Conservation (phyloP, 306 rosid species). For the Mimosa bimucronata region DNA sequence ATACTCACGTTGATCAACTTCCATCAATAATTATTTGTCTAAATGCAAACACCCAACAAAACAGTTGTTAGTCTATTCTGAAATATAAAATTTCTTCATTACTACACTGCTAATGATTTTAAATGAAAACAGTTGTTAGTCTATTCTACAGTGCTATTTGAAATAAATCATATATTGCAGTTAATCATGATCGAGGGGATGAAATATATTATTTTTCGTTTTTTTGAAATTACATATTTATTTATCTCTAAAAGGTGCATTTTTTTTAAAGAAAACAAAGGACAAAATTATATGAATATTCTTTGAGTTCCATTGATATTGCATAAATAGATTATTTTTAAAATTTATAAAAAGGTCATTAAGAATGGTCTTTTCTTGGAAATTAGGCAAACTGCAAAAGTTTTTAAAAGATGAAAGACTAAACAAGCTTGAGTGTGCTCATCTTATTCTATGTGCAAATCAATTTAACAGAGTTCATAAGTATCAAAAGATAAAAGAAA, state of each 20-base stretch:
- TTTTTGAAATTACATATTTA: not conserved
- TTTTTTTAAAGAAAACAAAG: too few relatives aligned
- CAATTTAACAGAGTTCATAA: too few relatives aligned
- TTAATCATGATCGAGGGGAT: not conserved
- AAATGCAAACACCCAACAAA: not conserved
- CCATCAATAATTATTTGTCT: not conserved
- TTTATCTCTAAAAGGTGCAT: not conserved
- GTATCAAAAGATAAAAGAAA: too few relatives aligned
- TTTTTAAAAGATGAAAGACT: too few relatives aligned
- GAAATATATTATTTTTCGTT: not conserved
- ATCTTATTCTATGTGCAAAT: too few relatives aligned
- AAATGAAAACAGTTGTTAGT: too few relatives aligned
- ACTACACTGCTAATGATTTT: not conserved
- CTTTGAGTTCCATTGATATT: too few relatives aligned
- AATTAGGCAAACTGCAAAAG: too few relatives aligned
- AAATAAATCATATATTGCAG: not conserved
- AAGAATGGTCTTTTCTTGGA: too few relatives aligned
- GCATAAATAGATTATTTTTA: too few relatives aligned
- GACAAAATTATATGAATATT: not conserved
- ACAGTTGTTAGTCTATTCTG: slow-evolving; percentile 16
- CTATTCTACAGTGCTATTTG: not conserved
- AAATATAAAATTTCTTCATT: not conserved
- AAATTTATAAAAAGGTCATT: too few relatives aligned
- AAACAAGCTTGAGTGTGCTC: too few relatives aligned
- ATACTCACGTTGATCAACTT: not conserved